A percentile compares a stretch with the other conserved stretches of the same genome.
phyloP scores from a whole-genome alignment of 2,329 filamentous ascomycete genomes.

The Colletotrichum falcatum region DNA sequence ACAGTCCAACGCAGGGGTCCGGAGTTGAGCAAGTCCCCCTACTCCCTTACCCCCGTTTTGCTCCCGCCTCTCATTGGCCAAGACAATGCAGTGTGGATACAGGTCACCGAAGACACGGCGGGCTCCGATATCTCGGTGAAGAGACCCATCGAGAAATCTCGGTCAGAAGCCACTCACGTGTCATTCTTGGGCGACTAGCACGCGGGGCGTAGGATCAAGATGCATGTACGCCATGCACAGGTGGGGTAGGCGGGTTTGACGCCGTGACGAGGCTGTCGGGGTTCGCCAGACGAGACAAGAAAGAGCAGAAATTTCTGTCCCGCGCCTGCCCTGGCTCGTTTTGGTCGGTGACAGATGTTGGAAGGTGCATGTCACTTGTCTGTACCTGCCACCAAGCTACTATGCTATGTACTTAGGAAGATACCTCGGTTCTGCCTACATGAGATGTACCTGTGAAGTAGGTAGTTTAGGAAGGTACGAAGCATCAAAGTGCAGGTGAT shows the following conservation, averaged over 20 bases:
- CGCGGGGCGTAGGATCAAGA: constrained; percentile 22
- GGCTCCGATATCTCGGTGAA: constrained; percentile 15
- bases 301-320: constrained; percentile 27
- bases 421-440: too few relatives aligned
- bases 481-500: too few relatives aligned
- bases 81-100: rapidly evolving
- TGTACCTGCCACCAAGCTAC: too few relatives aligned
- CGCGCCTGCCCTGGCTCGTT: constrained; percentile 15
- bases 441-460: too few relatives aligned
- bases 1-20: constrained; percentile 9
- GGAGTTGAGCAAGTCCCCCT: too few relatives aligned
- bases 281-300: constrained; percentile 36
- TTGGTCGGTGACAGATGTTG: neutral
- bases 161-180: constrained; percentile 26
- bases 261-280: constrained; percentile 24
- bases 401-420: too few relatives aligned
- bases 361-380: neutral
- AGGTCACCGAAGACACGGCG: constrained; percentile 12
- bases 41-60: too few relatives aligned
- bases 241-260: constrained; percentile 2
- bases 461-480: too few relatives aligned
- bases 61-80: constrained; percentile 11
- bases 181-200: constrained; percentile 14
- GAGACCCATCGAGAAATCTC: neutral
- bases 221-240: constrained; percentile 20